These are phyloP conservation scores for Tribonema minus DNA, from an alignment of 108 stramenopile species.

Conservation along the genomic window DNA sequence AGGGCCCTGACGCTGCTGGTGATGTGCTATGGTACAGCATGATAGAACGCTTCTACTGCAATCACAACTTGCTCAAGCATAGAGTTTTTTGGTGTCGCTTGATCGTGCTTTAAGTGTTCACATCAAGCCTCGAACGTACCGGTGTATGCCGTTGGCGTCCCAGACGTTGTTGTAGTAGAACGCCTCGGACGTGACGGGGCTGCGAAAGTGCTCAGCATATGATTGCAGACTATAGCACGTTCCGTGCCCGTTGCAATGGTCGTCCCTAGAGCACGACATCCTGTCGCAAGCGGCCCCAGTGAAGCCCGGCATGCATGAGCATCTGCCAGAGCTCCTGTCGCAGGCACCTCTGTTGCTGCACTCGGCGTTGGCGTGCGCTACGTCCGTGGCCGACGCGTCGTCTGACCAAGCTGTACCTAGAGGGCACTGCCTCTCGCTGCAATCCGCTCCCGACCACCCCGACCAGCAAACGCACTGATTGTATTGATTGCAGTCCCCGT, in stretches of 20 bases:
- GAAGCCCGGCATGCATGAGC: constrained; percentile 56
- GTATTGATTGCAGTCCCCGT: constrained; percentile 31
- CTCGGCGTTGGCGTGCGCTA: constrained; percentile 36
- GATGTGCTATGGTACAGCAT: not conserved
- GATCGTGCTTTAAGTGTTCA: not conserved
- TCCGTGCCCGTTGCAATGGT: constrained; percentile 47
- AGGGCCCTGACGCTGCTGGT: not conserved
- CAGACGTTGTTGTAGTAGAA: no score
- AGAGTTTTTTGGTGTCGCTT: not conserved
- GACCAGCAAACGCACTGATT: constrained; percentile 31
- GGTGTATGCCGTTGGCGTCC: no score
- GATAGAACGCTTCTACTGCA: not conserved
- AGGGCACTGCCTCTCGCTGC: constrained; percentile 28
- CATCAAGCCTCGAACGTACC: no score
- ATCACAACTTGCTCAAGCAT: no score
- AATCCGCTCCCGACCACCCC: constrained; percentile 30
- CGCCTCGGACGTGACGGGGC: constrained; percentile 11
- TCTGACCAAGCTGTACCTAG: constrained; percentile 31
- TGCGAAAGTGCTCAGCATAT: constrained; percentile 29
- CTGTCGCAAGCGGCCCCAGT: constrained; percentile 57
- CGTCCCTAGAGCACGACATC: constrained; percentile 39
- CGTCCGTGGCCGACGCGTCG: constrained; percentile 26
- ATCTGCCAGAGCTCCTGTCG: constrained; percentile 45
- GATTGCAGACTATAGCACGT: constrained; percentile 41
- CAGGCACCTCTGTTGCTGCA: constrained; percentile 60